Percentiles rank a stretch among this genome's conserved stretches.
phyloP scores from a whole-genome alignment of 352 stramenopile species.

The Halophytophthora batemanensis region DNA sequence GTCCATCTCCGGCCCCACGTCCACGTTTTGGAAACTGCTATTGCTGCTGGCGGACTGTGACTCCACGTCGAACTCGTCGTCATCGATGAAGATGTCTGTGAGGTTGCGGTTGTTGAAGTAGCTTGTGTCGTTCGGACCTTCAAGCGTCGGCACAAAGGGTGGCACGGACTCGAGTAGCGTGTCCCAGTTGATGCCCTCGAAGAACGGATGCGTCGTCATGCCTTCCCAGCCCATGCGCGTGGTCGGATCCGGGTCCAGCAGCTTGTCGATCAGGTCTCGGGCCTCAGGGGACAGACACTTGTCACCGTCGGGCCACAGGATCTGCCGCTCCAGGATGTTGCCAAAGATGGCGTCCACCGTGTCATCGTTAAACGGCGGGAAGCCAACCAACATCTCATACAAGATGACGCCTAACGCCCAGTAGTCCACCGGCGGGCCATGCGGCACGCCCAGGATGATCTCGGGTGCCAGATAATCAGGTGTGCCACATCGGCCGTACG shows the following conservation, averaged over 20 bases:
- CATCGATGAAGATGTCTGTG: conserved; percentile 83
- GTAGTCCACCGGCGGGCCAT: conserved; percentile 83
- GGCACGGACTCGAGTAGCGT: conserved; percentile 73
- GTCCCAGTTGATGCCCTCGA: conserved; percentile 78
- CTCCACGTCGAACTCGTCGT: conserved; percentile 67
- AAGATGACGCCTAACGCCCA: conserved; percentile 91
- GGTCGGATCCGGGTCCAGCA: conserved; percentile 67
- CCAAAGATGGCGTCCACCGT: conserved; percentile 85
- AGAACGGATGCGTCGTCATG: conserved; percentile 66
- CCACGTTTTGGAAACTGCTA: conserved; percentile 24
- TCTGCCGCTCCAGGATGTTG: conserved; percentile 83
- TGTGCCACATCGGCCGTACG: conserved; percentile 76
- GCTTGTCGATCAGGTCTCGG: conserved; percentile 77
- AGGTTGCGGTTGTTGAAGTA: conserved; percentile 91
- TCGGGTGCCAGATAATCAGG: conserved; percentile 89
- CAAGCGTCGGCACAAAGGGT: conserved; percentile 84
- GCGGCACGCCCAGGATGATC: conserved; percentile 70
- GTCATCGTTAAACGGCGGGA: conserved; percentile 89
- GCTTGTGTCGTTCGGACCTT: conserved; percentile 84
- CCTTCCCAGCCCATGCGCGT: conserved; percentile 71
- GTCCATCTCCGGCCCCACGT: conserved; percentile 27
- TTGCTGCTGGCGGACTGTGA: conserved; percentile 36
- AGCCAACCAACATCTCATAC: conserved; percentile 88
- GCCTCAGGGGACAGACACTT: conserved; percentile 81
- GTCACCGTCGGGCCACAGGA: conserved; percentile 86